phyloP scores from a whole-genome alignment of 495 filamentous ascomycete species.

The Pyrenopolyporus hunteri region DNA sequence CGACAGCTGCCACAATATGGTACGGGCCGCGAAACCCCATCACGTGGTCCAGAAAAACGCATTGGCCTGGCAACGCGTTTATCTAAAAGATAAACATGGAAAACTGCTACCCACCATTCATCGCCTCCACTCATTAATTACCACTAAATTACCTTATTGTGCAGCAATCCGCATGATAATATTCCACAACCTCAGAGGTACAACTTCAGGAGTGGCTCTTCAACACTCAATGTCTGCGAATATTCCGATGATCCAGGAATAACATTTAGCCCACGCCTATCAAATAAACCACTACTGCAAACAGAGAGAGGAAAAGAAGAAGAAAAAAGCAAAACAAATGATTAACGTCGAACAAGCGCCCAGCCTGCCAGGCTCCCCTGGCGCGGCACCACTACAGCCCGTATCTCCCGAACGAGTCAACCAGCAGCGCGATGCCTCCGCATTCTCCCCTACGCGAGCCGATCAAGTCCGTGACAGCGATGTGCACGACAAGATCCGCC shows the following conservation, averaged over 20 bases:
- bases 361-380: slow-evolving; percentile 42
- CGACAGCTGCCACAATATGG: not conserved
- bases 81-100: slow-evolving; percentile 33
- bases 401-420: slow-evolving; percentile 84
- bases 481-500: slow-evolving; percentile 84
- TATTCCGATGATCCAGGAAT: not conserved
- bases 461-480: slow-evolving; percentile 64
- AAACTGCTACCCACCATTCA: slow-evolving; percentile 1
- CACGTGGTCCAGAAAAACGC: slow-evolving; percentile 9
- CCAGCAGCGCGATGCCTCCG: slow-evolving; percentile 58
- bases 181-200: not conserved
- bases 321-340: too few relatives aligned
- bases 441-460: slow-evolving; percentile 32
- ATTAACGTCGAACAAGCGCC: slow-evolving; percentile 40
- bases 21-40: not conserved
- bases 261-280: not conserved
- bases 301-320: too few relatives aligned
- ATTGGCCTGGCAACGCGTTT: slow-evolving; percentile 40
- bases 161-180: not conserved
- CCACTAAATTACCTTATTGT: not conserved
- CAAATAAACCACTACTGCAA: not conserved
- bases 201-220: too few relatives aligned
- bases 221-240: slow-evolving; percentile 1
- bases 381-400: slow-evolving; percentile 68
- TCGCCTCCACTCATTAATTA: slow-evolving; percentile 4